These are phyloP conservation scores for Chaetomiaceae sp. DNA, from an alignment of 2,329 filamentous ascomycete genomes.

Conservation along the genomic window DNA sequence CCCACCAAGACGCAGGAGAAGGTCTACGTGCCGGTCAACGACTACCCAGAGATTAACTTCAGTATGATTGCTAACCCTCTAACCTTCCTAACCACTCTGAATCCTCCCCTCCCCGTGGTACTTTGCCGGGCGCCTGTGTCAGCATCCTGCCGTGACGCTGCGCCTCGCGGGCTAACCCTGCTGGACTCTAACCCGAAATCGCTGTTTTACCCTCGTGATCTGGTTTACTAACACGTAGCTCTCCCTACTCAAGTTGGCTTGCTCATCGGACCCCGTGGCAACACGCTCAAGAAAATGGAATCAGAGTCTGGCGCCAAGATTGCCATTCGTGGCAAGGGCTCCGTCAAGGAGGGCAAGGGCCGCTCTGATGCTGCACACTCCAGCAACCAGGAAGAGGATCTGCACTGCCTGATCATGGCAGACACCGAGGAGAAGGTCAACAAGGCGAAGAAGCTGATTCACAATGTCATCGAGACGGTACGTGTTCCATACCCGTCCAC, in stretches of 20 bases:
- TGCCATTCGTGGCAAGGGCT: slow-evolving; percentile 98
- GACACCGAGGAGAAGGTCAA: slow-evolving; percentile 99
- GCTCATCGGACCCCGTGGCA: slow-evolving; percentile 99
- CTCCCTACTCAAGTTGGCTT: slow-evolving; percentile 90
- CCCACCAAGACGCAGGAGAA: slow-evolving; percentile 99
- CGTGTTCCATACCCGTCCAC: slow-evolving; percentile 35
- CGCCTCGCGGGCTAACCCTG: slow-evolving; percentile 30
- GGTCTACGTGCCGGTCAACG: slow-evolving; percentile 99
- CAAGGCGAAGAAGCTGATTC: slow-evolving; percentile 96
- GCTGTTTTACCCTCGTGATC: slow-evolving; percentile 35
- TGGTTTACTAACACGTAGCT: slow-evolving; percentile 85
- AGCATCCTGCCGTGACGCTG: slow-evolving; percentile 25
- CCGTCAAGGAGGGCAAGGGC: slow-evolving; percentile 98
- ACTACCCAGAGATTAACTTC: slow-evolving; percentile 99
- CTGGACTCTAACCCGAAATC: slow-evolving; percentile 33
- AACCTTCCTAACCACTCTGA: slow-evolving; percentile 63
- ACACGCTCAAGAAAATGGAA: slow-evolving; percentile 99
- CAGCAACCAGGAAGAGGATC: slow-evolving; percentile 99
- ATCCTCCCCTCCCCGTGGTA: slow-evolving; percentile 36
- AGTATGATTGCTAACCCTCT: slow-evolving; percentile 99
- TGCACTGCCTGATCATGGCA: slow-evolving; percentile 99
- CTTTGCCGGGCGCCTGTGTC: slow-evolving; percentile 41
- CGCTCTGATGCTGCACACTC: slow-evolving; percentile 97
- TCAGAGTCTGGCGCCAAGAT: slow-evolving; percentile 96
- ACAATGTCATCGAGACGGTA: slow-evolving; percentile 98